A percentile compares a stretch with the other conserved stretches of the same genome.
These are phyloP conservation scores for Musa troglodytarum DNA, from an alignment of 176 grass and related monocot genomes.

Conservation along the genomic window DNA sequence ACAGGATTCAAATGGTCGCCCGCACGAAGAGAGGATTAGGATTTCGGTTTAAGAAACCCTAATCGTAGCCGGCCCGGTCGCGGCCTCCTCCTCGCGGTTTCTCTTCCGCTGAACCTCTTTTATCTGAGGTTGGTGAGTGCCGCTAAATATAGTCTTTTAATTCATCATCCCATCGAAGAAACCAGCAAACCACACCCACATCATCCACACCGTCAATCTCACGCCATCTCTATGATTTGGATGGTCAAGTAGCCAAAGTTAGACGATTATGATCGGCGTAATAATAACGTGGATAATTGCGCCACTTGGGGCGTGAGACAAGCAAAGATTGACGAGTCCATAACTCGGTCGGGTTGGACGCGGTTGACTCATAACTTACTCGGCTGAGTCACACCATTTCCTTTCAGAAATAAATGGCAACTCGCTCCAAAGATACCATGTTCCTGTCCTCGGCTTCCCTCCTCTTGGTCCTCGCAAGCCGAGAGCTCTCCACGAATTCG, in stretches of 20 bases:
- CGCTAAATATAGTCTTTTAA: background rate
- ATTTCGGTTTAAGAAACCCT: background rate
- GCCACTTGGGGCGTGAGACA: too few species aligned
- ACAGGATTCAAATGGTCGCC: background rate
- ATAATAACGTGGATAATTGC: too few species aligned
- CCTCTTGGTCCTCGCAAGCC: too few species aligned
- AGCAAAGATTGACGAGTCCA: too few species aligned
- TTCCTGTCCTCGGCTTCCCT: too few species aligned
- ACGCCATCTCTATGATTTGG: too few species aligned
- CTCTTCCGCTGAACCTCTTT: background rate
- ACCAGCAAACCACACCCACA: too few species aligned
- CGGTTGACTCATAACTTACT: background rate
- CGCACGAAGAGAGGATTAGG: background rate
- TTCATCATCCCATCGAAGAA: too few species aligned
- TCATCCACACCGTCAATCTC: too few species aligned
- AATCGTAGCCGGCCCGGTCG: background rate
- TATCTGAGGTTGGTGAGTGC: background rate
- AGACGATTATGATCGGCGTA: too few species aligned
- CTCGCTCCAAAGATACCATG: background rate
- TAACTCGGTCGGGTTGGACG: too few species aligned
- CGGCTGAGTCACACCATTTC: background rate
- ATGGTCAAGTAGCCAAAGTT: too few species aligned
- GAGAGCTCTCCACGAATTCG: background rate
- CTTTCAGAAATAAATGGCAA: background rate
- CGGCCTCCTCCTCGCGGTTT: background rate